Evolutionary conservation across 345 rosid genomes (phyloP).

Genomic region (Lepidium aucheri): DNA sequence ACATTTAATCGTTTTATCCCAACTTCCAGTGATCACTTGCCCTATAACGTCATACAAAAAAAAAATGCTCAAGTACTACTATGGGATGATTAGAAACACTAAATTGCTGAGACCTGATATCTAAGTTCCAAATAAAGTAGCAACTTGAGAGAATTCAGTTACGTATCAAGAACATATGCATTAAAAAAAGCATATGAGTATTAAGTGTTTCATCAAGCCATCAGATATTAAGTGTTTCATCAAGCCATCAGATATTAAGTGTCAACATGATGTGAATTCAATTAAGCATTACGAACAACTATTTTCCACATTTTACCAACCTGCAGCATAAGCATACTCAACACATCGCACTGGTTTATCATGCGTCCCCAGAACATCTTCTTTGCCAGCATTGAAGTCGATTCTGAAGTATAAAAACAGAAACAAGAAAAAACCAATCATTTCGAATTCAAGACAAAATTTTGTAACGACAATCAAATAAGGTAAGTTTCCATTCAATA

Average conservation of each 20-base stretch:
- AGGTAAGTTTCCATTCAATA: background rate
- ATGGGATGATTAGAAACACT: background rate
- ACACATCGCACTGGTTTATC: slow-evolving; percentile 88
- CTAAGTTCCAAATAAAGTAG: background rate
- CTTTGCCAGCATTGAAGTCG: slow-evolving; percentile 71
- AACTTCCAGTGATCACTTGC: slow-evolving; percentile 92
- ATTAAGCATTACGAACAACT: background rate
- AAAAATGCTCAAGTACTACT: background rate
- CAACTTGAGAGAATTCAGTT: background rate
- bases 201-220: background rate
- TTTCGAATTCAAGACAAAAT: background rate
- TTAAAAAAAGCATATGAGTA: background rate
- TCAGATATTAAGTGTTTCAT: background rate
- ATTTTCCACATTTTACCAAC: slow-evolving; percentile 30
- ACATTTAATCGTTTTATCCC: slow-evolving; percentile 90
- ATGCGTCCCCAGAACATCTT: slow-evolving; percentile 78
- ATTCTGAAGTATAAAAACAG: slow-evolving; percentile 46
- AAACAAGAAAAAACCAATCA: background rate
- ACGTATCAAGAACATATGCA: background rate
- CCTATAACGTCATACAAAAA: slow-evolving; percentile 36
- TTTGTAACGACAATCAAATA: too few species aligned
- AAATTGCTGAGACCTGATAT: background rate
- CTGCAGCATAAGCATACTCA: slow-evolving; percentile 94
- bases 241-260: background rate
- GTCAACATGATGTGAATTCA: background rate